Evolutionary conservation across 495 filamentous ascomycete species (phyloP), one percentile per base, ranked within the genome.

Genomic region (Delitschia confertaspora): DNA sequence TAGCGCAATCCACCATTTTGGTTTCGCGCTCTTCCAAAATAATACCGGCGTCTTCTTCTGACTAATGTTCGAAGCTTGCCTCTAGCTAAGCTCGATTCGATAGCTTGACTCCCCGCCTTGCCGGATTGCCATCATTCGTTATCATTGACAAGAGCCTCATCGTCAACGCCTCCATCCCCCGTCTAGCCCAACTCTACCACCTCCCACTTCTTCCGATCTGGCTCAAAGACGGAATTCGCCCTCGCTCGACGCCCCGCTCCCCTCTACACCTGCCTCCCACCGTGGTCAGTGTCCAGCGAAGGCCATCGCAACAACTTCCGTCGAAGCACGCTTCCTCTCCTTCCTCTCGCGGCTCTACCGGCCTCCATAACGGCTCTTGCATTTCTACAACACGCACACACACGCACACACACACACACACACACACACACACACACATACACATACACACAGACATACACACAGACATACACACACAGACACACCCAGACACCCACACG

Each of bases 301-400:
- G 30, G 38, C 39, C 27, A 44, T 51, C 9, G 37, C 37, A 16
- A 43, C 49, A 29, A 57, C 62, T 40, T 62, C 71, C 44, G 60
- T 58, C 53, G 69, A 74, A 55, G 64, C 62, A 35, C 66, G 64
- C 57, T 72, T 68, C 54, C 69, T 72, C 54, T 62, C 67, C 56
- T 74, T 73, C 58, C 69, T 76, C 44, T 67, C 71, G 52, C 62
- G 69, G 44, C 65, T 74, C 54, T 71, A 70, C 60, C 68, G 72
- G 58, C 74, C 74, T 42, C 74, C 74, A 39, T 78, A 74, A 73
- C 57, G 43, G 33, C 30, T 32, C 44, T 18, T 40, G 32, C 32
- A 47, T 49, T 51, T 63, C 47, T 32, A 30, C 22, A 29, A 30
- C 27, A 45, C 51, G 35, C 44, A 29, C 33, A 37, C 36, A 33